Percentiles rank a stretch among this genome's conserved stretches.
Evolutionary conservation across 441 rosid genomes (phyloP).

Genomic region (Populus hybrid): DNA sequence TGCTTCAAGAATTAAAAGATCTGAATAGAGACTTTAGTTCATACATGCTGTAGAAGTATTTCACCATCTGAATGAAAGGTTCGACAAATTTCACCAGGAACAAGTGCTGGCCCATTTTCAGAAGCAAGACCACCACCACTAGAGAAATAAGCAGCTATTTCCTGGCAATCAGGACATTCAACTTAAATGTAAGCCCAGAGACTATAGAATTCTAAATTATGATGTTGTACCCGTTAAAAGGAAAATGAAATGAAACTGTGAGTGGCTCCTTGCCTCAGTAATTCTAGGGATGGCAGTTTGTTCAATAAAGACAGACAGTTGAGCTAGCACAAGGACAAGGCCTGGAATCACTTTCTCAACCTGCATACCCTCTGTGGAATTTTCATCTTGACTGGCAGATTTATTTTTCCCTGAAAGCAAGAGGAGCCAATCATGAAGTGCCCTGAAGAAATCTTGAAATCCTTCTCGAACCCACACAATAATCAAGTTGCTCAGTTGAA

Average conservation of each 20-base stretch:
- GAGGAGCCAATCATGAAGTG: conserved; percentile 61
- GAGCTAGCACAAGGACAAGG: conserved; percentile 83
- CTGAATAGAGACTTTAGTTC: conserved; percentile 22
- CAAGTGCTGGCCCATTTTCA: conserved; percentile 78
- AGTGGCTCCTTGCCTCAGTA: conserved; percentile 65
- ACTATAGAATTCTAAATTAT: conserved; percentile 8
- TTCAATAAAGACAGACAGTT: conserved; percentile 83
- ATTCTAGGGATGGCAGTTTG: conserved; percentile 85
- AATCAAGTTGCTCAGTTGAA: conserved; percentile 60
- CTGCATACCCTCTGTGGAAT: conserved; percentile 42
- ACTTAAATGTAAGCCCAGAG: conserved; percentile 17
- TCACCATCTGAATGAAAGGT: conserved; percentile 79
- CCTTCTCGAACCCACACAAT: conserved; percentile 90
- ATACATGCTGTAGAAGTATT: conserved; percentile 83
- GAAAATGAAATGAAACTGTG: conserved; percentile 10
- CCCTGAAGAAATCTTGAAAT: conserved; percentile 83
- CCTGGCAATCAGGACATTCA: conserved; percentile 50
- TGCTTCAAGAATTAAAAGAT: conserved; percentile 7
- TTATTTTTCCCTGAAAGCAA: conserved; percentile 73
- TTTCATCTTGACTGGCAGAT: conserved; percentile 41
- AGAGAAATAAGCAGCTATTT: conserved; percentile 80
- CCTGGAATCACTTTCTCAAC: conserved; percentile 63
- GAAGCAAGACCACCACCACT: conserved; percentile 59
- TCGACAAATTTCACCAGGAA: conserved; percentile 89
- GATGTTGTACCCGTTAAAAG: conserved; percentile 8